Base-by-base conservation (phyloP, 2,329 filamentous ascomycete species). In the Scedosporium aurantiacum region DNA sequence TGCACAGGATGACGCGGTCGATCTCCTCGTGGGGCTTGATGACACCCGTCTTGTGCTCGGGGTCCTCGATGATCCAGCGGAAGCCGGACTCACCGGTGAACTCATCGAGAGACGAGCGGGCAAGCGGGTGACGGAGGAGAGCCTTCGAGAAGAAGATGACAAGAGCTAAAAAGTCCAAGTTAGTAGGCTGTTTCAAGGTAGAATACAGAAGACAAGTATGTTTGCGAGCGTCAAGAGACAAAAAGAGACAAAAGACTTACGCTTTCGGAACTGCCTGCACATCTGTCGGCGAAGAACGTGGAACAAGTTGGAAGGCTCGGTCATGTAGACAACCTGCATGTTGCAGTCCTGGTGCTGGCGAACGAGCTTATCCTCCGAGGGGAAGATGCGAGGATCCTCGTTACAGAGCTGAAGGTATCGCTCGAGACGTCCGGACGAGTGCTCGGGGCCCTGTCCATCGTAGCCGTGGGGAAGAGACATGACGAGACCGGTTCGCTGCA, bases 291-390 rank as follows among this genome's bases (percentile, higher is more conserved):
- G 89, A 65, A 99, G 84, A 67, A 94, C 87, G 77, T 99, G 94
- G 87, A 99, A 99, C 73, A 95, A 76, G 77, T 99, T 99, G 66
- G 93, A 84, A 28, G 94, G 94, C 56, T 88, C 90, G n/a, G 94
- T 99, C 85, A 95, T 92, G 81, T 94, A 96, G 61, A 87, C 91
- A 73, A 99, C 89, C 79, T 99, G 94, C 86, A 99, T 96, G 80
- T 99, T 99, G 82, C 91, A 96, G 78, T 99, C 94, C 79, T 99
- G 94, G 80, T 99, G 94, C 77, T 97, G 94, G 68, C 94, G 91
- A 61, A 95, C 87, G 64, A 97, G 85, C 81, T 94, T 97, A 67
- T 96, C 91, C 37, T 83, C 80, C 1, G 85, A 82, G 60, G 94
- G 94, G 86, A 91, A 99, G 69, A 94, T 84, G 65, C 94, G 90